These are phyloP conservation scores for Ophiocordyceps unilateralis DNA, from an alignment of 2,329 filamentous ascomycete species.

Conservation along the genomic window DNA sequence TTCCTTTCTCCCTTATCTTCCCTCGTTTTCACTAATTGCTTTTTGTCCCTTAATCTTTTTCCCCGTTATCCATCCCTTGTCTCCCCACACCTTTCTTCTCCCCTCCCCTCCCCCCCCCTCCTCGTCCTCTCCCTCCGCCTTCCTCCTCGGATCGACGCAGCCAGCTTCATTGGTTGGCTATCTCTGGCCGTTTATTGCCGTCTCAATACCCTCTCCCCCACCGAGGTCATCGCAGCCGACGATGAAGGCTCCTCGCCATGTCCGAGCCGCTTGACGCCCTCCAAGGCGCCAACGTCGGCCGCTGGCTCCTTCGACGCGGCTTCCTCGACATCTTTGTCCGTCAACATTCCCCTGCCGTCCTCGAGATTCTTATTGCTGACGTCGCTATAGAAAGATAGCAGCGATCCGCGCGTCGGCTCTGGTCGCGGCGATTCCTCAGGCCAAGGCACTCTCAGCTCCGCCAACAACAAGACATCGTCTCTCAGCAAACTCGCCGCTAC, in stretches of 20 bases:
- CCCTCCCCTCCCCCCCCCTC: no score
- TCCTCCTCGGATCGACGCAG: background rate
- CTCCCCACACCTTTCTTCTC: no score
- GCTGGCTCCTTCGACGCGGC: slow-evolving; percentile 1
- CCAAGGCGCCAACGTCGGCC: background rate
- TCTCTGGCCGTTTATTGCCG: background rate
- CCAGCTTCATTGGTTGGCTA: background rate
- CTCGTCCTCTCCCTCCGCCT: background rate
- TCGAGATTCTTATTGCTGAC: background rate
- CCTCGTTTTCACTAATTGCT: no score
- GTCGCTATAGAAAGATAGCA: background rate
- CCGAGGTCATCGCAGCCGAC: background rate
- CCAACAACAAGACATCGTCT: slow-evolving; percentile 16
- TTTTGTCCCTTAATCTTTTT: no score
- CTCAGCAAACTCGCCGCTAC: slow-evolving; percentile 26
- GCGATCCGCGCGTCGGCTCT: slow-evolving; percentile 18
- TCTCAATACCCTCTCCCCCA: background rate
- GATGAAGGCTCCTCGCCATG: slow-evolving; percentile 1
- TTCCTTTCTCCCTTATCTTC: no score
- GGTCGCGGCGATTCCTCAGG: slow-evolving; percentile 15
- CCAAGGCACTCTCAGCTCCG: slow-evolving; percentile 16
- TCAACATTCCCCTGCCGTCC: no score
- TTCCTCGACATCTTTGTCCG: slow-evolving; percentile 3
- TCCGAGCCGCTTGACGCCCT: slow-evolving; percentile 1
- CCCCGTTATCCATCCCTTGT: background rate